Evolutionary conservation across 2,329 filamentous ascomycete genomes (phyloP).

Genomic region (Alternaria triticimaculans): DNA sequence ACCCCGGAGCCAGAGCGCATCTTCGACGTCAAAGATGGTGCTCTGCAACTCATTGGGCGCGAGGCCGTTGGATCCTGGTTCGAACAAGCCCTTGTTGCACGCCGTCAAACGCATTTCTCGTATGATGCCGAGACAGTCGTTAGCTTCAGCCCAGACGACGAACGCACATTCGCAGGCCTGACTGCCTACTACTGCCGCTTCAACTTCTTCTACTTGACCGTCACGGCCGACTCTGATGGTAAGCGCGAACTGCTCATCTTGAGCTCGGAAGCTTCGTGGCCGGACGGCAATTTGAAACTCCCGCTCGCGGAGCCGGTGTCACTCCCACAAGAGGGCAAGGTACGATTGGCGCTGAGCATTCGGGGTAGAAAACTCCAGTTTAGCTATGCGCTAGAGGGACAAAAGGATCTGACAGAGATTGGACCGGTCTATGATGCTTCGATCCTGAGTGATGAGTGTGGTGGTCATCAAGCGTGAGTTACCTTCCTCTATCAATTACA

Average conservation of each 20-base stretch:
- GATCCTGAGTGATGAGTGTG: constrained; percentile 68
- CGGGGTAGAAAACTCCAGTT: constrained; percentile 63
- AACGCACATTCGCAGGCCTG: constrained; percentile 67
- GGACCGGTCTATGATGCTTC: constrained; percentile 66
- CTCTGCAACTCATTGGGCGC: constrained; percentile 61
- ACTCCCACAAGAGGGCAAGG: constrained; percentile 63
- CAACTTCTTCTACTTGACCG: constrained; percentile 70
- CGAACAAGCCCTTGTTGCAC: constrained; percentile 61
- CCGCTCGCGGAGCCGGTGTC: constrained; percentile 54
- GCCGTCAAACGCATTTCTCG: constrained; percentile 65
- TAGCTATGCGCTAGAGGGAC: constrained; percentile 60
- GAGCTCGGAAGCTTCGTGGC: constrained; percentile 64
- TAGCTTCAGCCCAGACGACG: constrained; percentile 62
- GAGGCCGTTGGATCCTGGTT: constrained; percentile 58
- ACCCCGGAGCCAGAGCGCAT: constrained; percentile 58
- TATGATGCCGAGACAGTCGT: constrained; percentile 66
- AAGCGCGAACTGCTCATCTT: constrained; percentile 65
- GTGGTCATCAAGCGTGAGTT: constrained; percentile 59
- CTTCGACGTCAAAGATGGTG: constrained; percentile 53
- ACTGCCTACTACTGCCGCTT: constrained; percentile 69
- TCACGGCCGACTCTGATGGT: constrained; percentile 64
- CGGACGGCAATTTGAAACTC: constrained; percentile 56
- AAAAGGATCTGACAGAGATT: constrained; percentile 54
- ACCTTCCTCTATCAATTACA: background rate
- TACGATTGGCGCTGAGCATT: constrained; percentile 60